A percentile compares a stretch with the other conserved stretches of the same genome.
These are phyloP conservation scores for Talaromyces adpressus DNA, from an alignment of 495 filamentous ascomycete genomes.

Conservation along the genomic window DNA sequence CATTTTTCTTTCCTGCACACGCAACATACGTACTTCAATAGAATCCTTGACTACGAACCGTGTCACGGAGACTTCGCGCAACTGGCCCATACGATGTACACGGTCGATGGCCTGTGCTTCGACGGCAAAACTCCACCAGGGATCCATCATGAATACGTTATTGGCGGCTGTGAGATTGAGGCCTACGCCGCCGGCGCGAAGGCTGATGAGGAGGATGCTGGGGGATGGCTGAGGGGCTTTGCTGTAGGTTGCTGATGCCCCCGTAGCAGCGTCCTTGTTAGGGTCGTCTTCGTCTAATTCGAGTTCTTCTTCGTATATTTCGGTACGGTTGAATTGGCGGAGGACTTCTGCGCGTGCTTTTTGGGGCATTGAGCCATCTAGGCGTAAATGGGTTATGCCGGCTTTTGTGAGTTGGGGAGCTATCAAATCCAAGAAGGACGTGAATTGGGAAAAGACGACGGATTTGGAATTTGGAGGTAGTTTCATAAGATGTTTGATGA, in stretches of 20 bases:
- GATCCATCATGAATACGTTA: slow-evolving; percentile 96
- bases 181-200: slow-evolving; percentile 89
- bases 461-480: slow-evolving; percentile 73
- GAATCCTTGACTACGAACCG: slow-evolving; percentile 85
- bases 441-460: slow-evolving; percentile 95
- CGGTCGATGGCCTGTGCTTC: slow-evolving; percentile 98
- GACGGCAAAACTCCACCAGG: slow-evolving; percentile 97
- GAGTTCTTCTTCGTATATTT: slow-evolving; percentile 32
- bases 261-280: not conserved
- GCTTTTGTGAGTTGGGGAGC: slow-evolving; percentile 63
- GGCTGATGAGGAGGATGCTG: slow-evolving; percentile 67
- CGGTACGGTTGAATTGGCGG: slow-evolving; percentile 52
- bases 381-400: slow-evolving; percentile 71
- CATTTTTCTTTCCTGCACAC: slow-evolving; percentile 88
- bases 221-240: slow-evolving; percentile 12
- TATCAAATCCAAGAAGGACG: slow-evolving; percentile 89
- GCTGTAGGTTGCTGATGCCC: not conserved
- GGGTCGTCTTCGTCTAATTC: slow-evolving; percentile 22
- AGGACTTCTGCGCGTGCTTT: slow-evolving; percentile 74
- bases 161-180: slow-evolving; percentile 85
- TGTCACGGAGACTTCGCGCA: slow-evolving; percentile 73
- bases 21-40: slow-evolving; percentile 91
- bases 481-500: slow-evolving; percentile 65
- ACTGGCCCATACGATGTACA: slow-evolving; percentile 97
- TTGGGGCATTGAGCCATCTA: slow-evolving; percentile 87